Evolutionary conservation across 495 filamentous ascomycete species (phyloP), one percentile per base, ranked within the genome.

Genomic region (Aspergillus kassunensis): DNA sequence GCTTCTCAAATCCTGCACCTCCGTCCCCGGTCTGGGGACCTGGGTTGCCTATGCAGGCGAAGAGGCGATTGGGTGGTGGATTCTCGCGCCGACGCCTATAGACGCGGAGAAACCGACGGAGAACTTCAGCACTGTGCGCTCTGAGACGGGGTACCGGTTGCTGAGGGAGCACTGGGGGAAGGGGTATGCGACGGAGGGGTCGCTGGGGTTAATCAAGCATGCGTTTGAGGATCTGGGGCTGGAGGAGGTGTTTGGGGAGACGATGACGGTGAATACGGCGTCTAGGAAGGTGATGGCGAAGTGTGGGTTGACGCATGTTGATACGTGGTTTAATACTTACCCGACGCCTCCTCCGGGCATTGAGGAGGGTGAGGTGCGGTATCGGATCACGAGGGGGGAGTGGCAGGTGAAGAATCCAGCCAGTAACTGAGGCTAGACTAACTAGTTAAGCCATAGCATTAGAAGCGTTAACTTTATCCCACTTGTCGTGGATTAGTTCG

Each of bases 51-150:
- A 46, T 36, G 51, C 24, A 11, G 44, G 31, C 3, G 56, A 42
- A 23, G 51, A 58, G 11, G 48, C 53, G n/a, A 47, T 58, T 19
- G 56, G 56, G 13, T 58, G 56, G 56, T 58, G 56, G 56, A 54
- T 58, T 16, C 34, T 58, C 13, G 56, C 50, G 12, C 50, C 56
- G 0, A 20, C 30, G 7, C 49, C 51, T 3, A 13, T 33, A 1
- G 30, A 29, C 11, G 13, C 16, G 21, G 20, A 39, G 6, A 44
- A 50, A 3, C 42, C 25, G 15, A 51, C 55, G n/a, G 39, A 54
- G 34, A 23, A 54, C 13, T 58, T 51, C 24, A 39, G 39, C 41
- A 54, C 21, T 1, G 45, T 40, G 12, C 39, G 50, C 16, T 36
- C 56, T 2, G 56, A 58, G 24, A 54, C 42, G 16, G 56, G 56